A percentile compares a stretch with the other conserved stretches of the same genome.
phyloP scores from a whole-genome alignment of 306 rosid species.

The Gastrolobium bilobum region DNA sequence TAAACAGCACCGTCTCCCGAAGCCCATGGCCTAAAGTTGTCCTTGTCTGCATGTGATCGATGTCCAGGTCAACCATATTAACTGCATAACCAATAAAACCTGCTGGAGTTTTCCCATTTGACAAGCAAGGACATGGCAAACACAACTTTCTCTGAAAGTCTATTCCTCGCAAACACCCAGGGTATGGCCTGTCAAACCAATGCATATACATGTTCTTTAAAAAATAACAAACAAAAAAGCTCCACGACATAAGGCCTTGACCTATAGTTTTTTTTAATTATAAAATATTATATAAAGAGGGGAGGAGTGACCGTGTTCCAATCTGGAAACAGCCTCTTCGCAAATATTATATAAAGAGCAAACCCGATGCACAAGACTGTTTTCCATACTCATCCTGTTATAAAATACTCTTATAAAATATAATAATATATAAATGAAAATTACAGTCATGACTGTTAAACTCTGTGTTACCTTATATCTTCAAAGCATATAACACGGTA shows the following conservation, averaged over 20 bases:
- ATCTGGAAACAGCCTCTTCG: too few species aligned
- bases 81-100: constrained; percentile 79
- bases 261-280: neutral
- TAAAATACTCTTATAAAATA: too few species aligned
- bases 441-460: neutral
- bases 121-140: constrained; percentile 52
- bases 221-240: neutral
- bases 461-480: constrained; percentile 60
- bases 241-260: neutral
- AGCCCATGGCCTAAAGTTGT: constrained; percentile 63
- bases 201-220: neutral
- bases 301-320: too few species aligned
- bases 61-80: constrained; percentile 66
- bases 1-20: constrained; percentile 67
- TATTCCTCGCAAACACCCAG: constrained; percentile 30
- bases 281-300: neutral
- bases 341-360: too few species aligned
- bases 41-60: constrained; percentile 44
- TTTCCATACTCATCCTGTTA: too few species aligned
- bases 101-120: constrained; percentile 50
- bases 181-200: constrained; percentile 59
- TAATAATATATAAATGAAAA: constrained; percentile 37
- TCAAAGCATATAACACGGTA: constrained; percentile 66
- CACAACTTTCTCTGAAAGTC: constrained; percentile 64
- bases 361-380: too few species aligned